A percentile compares a stretch with the other conserved stretches of the same genome.
phyloP scores from a whole-genome alignment of 169 alveolate genomes.

The Pseudocohnilembus persalinus region DNA sequence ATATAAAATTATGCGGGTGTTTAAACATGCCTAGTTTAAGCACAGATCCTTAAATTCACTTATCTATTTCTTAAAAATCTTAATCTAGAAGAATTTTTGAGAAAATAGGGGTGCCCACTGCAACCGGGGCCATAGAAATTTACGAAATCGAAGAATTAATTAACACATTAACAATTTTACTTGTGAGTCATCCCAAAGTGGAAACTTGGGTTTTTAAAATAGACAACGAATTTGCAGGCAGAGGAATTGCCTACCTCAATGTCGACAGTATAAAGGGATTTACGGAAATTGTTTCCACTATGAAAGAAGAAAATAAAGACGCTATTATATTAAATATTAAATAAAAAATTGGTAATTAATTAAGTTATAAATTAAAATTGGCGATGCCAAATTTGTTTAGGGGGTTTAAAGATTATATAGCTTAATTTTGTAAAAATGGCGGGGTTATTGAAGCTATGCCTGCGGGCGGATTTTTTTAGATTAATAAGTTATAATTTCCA shows the following conservation, averaged over 20 bases:
- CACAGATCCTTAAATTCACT: constrained; percentile 76
- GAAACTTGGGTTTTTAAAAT: constrained; percentile 78
- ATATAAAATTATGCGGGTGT: constrained; percentile 74
- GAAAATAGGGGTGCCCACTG: constrained; percentile 75
- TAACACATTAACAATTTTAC: constrained; percentile 63
- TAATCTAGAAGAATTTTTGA: constrained; percentile 80
- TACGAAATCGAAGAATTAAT: constrained; percentile 77
- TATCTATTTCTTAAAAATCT: constrained; percentile 75
- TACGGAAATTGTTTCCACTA: constrained; percentile 63
- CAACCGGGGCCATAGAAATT: constrained; percentile 80
- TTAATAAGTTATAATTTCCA: constrained; percentile 60
- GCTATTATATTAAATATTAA: constrained; percentile 53
- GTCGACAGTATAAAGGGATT: constrained; percentile 63
- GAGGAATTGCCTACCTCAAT: constrained; percentile 87
- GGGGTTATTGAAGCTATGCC: constrained; percentile 89
- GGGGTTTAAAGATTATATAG: constrained; percentile 77
- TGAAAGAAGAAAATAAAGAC: constrained; percentile 48
- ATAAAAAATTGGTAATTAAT: constrained; percentile 61
- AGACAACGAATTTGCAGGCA: constrained; percentile 78
- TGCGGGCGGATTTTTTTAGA: constrained; percentile 45
- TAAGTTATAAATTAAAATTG: constrained; percentile 79
- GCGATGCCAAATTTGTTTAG: constrained; percentile 74
- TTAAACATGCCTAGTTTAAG: constrained; percentile 72
- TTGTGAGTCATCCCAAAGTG: constrained; percentile 62
- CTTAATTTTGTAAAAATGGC: constrained; percentile 72